These are phyloP conservation scores for Colletotrichum acutatum DNA, from an alignment of 2,329 filamentous ascomycete genomes.

Conservation along the genomic window DNA sequence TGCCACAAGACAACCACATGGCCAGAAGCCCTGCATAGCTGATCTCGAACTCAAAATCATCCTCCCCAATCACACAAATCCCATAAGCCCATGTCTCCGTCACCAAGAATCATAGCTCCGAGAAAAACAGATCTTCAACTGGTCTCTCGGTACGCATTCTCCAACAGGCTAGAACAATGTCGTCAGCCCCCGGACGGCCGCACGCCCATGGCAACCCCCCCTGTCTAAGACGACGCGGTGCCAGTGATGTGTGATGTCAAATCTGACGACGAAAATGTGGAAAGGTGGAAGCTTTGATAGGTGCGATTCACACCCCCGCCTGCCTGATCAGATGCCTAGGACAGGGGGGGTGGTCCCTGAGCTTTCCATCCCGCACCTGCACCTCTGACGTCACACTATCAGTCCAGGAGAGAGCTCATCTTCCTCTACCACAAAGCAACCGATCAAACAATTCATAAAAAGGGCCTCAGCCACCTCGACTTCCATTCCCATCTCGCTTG, in stretches of 20 bases:
- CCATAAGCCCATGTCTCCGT: background rate
- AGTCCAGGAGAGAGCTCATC: background rate
- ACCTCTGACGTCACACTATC: slow-evolving; percentile 17
- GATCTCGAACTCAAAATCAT: background rate
- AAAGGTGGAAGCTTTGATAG: slow-evolving; percentile 19
- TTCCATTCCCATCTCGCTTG: accelerated
- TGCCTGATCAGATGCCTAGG: slow-evolving; percentile 7
- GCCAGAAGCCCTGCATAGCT: background rate
- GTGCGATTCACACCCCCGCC: slow-evolving; percentile 8
- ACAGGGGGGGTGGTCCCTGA: background rate
- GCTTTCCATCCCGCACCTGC: background rate
- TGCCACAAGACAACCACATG: background rate
- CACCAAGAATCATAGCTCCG: background rate
- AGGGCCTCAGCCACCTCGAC: background rate
- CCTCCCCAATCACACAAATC: background rate
- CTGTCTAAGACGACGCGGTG: background rate
- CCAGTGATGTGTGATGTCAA: slow-evolving; percentile 19
- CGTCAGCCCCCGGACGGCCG: slow-evolving; percentile 1
- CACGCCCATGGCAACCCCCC: background rate
- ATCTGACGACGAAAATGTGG: background rate
- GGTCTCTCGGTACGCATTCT: background rate
- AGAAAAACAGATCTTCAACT: background rate
- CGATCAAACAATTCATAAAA: background rate
- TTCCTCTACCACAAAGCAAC: background rate
- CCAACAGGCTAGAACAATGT: slow-evolving; percentile 1